A percentile compares a stretch with the other conserved stretches of the same genome.
Conservation (phyloP, 2,329 filamentous ascomycete genomes). For the Aspergillus fructus region DNA sequence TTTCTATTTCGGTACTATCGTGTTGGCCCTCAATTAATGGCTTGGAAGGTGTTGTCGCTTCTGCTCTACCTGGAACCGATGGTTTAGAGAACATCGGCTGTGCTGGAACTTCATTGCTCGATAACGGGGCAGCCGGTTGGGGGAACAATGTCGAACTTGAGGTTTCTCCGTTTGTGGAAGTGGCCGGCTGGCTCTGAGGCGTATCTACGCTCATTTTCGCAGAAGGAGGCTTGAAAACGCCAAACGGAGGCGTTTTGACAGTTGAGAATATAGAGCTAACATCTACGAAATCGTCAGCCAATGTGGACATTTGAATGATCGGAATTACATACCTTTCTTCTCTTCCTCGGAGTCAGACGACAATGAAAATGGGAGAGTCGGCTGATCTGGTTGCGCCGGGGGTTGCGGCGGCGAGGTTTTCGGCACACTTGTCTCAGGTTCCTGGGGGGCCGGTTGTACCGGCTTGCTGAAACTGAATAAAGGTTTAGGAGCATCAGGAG, state of each 20-base stretch:
- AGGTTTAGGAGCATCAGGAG: slow-evolving; percentile 1
- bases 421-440: not conserved
- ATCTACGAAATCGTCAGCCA: slow-evolving; percentile 6
- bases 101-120: not conserved
- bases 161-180: not conserved
- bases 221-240: not conserved
- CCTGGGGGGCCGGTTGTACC: not conserved
- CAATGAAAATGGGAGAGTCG: not conserved
- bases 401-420: not conserved
- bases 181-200: not conserved
- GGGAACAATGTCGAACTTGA: not conserved
- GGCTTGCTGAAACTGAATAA: slow-evolving; percentile 11
- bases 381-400: slow-evolving; percentile 1
- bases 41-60: not conserved
- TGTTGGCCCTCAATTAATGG: not conserved
- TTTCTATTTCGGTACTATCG: not conserved
- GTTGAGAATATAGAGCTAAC: slow-evolving; percentile 4
- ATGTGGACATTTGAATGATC: not conserved
- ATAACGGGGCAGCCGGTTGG: not conserved
- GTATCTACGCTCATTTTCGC: not conserved
- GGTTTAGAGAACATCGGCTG: not conserved
- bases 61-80: not conserved
- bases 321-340: slow-evolving; percentile 15
- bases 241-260: not conserved
- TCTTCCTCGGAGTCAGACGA: slow-evolving; percentile 4